Base-by-base conservation (phyloP, 2,329 filamentous ascomycete species). In the Akanthomyces lecanii region DNA sequence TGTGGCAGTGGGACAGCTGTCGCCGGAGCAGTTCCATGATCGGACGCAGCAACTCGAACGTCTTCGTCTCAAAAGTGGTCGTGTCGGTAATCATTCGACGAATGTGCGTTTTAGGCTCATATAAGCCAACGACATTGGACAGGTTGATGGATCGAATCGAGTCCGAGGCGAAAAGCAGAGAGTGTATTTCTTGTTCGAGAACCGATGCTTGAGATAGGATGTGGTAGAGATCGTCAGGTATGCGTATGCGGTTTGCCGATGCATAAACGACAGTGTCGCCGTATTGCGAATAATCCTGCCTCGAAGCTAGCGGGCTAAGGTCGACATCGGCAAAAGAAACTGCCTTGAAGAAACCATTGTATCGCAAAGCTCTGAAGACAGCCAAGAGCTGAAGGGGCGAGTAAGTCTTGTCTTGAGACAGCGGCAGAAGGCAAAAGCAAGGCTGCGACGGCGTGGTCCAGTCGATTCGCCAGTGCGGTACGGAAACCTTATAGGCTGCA, bases 291-390 rank as follows among this genome's bases (percentile, higher is more conserved):
- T 77, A 76, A 64, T 85, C 83, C 53, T 76, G 76, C 54, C 71
- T 75, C 44, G 72, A 72, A 36, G 69, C 70, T 14, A 77, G 67
- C 8, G 73, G 67, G 1, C 77, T 78, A 23, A 86, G 74, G 65
- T 85, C 80, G 16, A 85, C 76, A 59, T 81, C 77, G 11, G 75
- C 71, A 65, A 86, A 84, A 1, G 82, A 85, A n/a, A 86, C 71
- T 0, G 82, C 81, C 63, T 81, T 82, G 72, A 86, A 85, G 67
- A 82, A 85, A 66, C 82, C 83, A 61, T 86, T 86, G 69, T 84
- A 86, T 11, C 83, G 77, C 64, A 85, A 71, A 1, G 83, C 82
- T 5, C 82, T 79, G 66, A 85, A 78, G 1, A 85, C 78, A 11
- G 83, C 83, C n/a, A 86, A 71, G 3, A 86, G 74, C 69, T 86